phyloP scores from a whole-genome alignment of 2,329 filamentous ascomycete genomes.

The Pezicula rhizophila region DNA sequence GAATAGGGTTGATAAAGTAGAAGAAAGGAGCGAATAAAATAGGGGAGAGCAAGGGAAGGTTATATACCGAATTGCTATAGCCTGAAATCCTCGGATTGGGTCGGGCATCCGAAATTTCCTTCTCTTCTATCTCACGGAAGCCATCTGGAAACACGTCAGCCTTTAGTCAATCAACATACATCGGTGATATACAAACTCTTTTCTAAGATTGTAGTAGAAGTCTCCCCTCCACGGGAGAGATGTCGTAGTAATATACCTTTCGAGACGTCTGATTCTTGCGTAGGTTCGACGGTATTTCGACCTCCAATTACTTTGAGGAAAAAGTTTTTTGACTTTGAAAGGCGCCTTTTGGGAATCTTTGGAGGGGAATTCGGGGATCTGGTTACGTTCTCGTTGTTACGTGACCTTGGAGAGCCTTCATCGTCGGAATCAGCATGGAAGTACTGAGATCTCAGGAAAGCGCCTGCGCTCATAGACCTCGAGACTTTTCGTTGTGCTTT shows the following conservation, averaged over 20 bases:
- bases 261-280: slow-evolving; percentile 7
- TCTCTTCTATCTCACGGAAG: slow-evolving; percentile 9
- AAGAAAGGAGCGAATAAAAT: slow-evolving; percentile 1
- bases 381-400: not conserved
- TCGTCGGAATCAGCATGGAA: slow-evolving; percentile 4
- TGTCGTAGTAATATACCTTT: slow-evolving; percentile 18
- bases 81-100: slow-evolving; percentile 10
- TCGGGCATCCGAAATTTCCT: slow-evolving; percentile 15
- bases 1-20: not conserved
- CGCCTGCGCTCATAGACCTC: slow-evolving; percentile 19
- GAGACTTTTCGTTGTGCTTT: slow-evolving; percentile 15
- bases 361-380: not conserved
- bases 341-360: slow-evolving; percentile 15
- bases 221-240: slow-evolving; percentile 16
- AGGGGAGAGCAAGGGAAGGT: slow-evolving; percentile 2
- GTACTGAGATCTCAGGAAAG: slow-evolving; percentile 21
- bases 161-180: slow-evolving; percentile 3
- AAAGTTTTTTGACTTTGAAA: slow-evolving; percentile 25
- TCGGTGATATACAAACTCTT: no score
- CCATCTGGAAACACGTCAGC: slow-evolving; percentile 3
- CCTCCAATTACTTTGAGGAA: slow-evolving; percentile 22
- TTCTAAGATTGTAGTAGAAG: not conserved
- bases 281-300: slow-evolving; percentile 7
- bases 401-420: not conserved
- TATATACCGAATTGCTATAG: slow-evolving; percentile 5